Conservation (phyloP, 352 stramenopile genomes). For the Phytophthora boehmeriae region DNA sequence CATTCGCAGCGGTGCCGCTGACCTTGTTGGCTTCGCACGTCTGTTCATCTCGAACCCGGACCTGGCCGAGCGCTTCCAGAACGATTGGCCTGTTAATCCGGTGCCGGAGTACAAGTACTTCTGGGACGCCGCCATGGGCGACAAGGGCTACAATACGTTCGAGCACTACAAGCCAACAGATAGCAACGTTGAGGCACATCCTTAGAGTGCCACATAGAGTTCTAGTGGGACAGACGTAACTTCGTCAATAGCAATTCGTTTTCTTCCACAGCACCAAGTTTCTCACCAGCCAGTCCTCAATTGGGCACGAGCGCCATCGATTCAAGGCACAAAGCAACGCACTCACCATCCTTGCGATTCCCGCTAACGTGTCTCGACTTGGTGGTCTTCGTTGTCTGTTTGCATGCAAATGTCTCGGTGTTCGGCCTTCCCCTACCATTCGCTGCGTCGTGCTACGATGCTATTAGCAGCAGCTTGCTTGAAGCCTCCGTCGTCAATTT, state of each 20-base stretch:
- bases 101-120: slow-evolving; percentile 6
- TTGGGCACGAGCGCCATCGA: too few relatives aligned
- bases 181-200: neutral
- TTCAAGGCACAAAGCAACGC: slow-evolving; percentile 3
- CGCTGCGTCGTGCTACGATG: neutral
- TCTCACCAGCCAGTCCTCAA: too few relatives aligned
- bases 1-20: slow-evolving; percentile 21
- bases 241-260: too few relatives aligned
- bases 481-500: too few relatives aligned
- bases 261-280: too few relatives aligned
- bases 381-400: neutral
- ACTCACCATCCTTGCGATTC: neutral
- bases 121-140: slow-evolving; percentile 17
- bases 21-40: slow-evolving; percentile 39
- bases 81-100: slow-evolving; percentile 20
- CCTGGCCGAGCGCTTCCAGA: slow-evolving; percentile 29
- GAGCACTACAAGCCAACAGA: neutral
- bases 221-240: too few relatives aligned
- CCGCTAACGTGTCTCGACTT: neutral
- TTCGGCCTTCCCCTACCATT: neutral
- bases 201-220: neutral
- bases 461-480: too few relatives aligned
- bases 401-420: neutral
- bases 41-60: slow-evolving; percentile 43
- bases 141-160: slow-evolving; percentile 12